A percentile compares a stretch with the other conserved stretches of the same genome.
Conservation (phyloP, 2,329 filamentous ascomycete genomes). For the Endoconidiophora polonica region DNA sequence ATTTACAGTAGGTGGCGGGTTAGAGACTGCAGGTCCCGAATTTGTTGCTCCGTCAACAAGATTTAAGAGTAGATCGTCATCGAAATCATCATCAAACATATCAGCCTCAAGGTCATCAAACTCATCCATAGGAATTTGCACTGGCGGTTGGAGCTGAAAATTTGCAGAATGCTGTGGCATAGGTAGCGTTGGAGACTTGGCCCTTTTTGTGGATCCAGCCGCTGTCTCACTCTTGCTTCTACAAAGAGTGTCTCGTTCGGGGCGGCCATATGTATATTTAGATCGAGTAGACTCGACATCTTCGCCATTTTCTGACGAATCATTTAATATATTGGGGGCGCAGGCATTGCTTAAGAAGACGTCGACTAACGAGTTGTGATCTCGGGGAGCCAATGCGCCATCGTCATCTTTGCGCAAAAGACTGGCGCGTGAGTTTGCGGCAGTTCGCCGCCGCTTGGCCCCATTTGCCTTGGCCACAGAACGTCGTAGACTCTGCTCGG, state of each 20-base stretch:
- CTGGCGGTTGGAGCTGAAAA: neutral
- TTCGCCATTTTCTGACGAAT: neutral
- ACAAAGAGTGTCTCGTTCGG: neutral
- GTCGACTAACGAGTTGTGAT: conserved; percentile 9
- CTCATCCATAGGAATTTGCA: conserved; percentile 3
- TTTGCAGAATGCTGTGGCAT: neutral
- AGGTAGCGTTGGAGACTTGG: neutral
- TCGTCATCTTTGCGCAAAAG: conserved; percentile 2
- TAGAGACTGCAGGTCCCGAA: conserved; percentile 11
- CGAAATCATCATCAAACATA: conserved; percentile 13
- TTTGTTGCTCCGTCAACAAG: conserved; percentile 3
- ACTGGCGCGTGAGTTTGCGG: conserved; percentile 7
- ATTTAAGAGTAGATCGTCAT: conserved; percentile 8
- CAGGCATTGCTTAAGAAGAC: conserved; percentile 12
- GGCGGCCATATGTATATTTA: too few species aligned
- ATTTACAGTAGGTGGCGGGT: neutral
- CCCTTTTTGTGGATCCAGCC: neutral
- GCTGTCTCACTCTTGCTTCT: conserved; percentile 9
- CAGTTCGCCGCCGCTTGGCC: conserved; percentile 6
- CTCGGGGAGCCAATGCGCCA: neutral
- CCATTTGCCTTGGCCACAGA: conserved; percentile 9
- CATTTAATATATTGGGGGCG: conserved; percentile 2
- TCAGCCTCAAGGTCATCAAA: conserved; percentile 12
- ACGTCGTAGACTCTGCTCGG: conserved; percentile 7
- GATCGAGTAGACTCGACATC: neutral